Base-by-base conservation (phyloP, 768 basidiomycete genomes). In the Lentinula guzmanii region DNA sequence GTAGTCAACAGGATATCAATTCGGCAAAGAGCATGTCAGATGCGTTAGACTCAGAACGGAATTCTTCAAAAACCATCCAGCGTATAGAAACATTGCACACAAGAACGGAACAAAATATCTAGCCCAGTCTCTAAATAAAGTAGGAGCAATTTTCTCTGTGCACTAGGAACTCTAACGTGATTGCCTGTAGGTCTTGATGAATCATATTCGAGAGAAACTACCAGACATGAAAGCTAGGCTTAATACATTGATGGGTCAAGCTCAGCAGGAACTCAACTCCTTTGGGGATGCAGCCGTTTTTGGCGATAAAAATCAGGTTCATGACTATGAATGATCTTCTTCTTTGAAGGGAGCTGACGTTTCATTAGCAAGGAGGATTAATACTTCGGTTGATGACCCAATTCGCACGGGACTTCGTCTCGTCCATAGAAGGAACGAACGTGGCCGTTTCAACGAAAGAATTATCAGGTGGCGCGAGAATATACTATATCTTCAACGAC, bases 401-500 rank as follows among this genome's bases (percentile, higher is more conserved):
- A 75, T 99, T 98, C 67, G 95, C 95, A 2, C 87, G 93, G 54
- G 97, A 99, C 76, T 99, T 98, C 64, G 83, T 98, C 57, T 89
- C 95, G 0, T 96, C 95, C 13, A 97, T 99, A 67, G 97, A 99
- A 66, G 97, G 97, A 60, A 98, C 95, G 13, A 93, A 93, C 60
- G 83, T 96, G 42, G 93, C 97, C 64, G 91, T 98, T 68, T 96
- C 94, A 1, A 99, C 97, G 0, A 99, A 99, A 71, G 97, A 99
- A 71, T 86, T 99, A 15, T 98, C 92, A 5, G 97, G 97, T 45
- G 97, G 97, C 51, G 97, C 97, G 24, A 85, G 97, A 58, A 94
- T 99, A 75, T 98, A 98, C 75, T 98, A 98, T 77, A 98, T 99
- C 71, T 99, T 99, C 83, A 94, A 98, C 71, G 97, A 98, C 69